Evolutionary conservation across 2,329 filamentous ascomycete species (phyloP).

Genomic region (Claviceps fusiformis): DNA sequence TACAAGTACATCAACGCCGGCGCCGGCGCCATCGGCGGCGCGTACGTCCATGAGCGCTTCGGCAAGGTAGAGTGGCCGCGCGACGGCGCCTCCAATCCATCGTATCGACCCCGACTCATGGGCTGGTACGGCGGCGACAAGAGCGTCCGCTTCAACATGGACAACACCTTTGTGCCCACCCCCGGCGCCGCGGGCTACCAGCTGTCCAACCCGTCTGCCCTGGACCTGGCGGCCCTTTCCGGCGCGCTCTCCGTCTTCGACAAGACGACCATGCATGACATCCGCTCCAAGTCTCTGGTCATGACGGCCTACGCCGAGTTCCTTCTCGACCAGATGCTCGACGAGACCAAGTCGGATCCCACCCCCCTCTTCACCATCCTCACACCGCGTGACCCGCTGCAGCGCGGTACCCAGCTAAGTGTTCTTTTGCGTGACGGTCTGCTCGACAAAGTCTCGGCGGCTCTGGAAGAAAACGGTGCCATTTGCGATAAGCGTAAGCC

Average conservation of each 20-base stretch:
- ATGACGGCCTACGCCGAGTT: conserved; percentile 67
- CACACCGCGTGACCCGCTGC: conserved; percentile 53
- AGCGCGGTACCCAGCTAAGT: conserved; percentile 70
- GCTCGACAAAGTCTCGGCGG: conserved; percentile 51
- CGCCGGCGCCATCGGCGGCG: conserved; percentile 65
- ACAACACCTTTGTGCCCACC: conserved; percentile 64
- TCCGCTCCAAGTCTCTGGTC: conserved; percentile 58
- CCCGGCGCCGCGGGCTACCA: conserved; percentile 71
- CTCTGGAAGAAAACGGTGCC: conserved; percentile 54
- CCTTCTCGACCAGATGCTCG: conserved; percentile 38
- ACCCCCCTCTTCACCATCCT: conserved; percentile 43
- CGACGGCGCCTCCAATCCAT: conserved; percentile 19
- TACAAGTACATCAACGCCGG: conserved; percentile 92
- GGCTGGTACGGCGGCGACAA: conserved; percentile 88
- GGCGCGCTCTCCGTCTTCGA: conserved; percentile 63
- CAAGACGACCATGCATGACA: conserved; percentile 51
- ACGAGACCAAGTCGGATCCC: conserved; percentile 14
- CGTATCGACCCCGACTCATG: conserved; percentile 52
- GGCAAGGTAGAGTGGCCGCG: conserved; percentile 34
- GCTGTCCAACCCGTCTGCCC: conserved; percentile 66
- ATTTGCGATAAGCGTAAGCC: conserved; percentile 76
- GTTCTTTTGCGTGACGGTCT: conserved; percentile 54
- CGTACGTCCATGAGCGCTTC: conserved; percentile 69
- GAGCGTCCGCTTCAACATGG: conserved; percentile 66
- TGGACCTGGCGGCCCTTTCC: conserved; percentile 63